Percentiles rank a stretch among this genome's conserved stretches.
phyloP scores from a whole-genome alignment of 352 stramenopile species.

The Phytophthora pisi region DNA sequence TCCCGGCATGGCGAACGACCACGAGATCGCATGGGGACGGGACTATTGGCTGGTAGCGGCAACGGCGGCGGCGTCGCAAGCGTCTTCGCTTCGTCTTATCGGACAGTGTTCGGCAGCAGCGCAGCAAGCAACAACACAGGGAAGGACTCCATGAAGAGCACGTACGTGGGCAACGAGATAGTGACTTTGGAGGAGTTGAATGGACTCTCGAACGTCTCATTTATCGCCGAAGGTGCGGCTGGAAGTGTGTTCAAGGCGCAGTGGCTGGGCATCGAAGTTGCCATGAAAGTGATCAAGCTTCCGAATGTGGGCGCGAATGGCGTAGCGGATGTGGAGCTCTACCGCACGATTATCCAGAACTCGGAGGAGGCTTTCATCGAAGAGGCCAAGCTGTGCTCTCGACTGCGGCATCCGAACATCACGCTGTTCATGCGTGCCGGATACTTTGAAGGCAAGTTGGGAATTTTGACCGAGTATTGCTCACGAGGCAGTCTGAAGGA shows the following conservation, averaged over 20 bases:
- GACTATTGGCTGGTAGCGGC: slow-evolving; percentile 23
- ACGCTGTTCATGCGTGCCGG: slow-evolving; percentile 72
- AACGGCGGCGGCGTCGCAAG: slow-evolving; percentile 35
- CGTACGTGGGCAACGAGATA: slow-evolving; percentile 52
- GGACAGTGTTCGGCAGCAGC: slow-evolving; percentile 47
- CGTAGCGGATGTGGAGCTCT: slow-evolving; percentile 55
- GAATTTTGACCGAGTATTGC: slow-evolving; percentile 75
- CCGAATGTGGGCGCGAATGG: slow-evolving; percentile 44
- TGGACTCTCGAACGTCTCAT: slow-evolving; percentile 57
- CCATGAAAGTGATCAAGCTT: slow-evolving; percentile 78
- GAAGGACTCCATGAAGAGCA: slow-evolving; percentile 52
- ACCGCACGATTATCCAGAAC: slow-evolving; percentile 76
- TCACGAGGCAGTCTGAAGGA: slow-evolving; percentile 73
- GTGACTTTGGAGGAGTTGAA: slow-evolving; percentile 64
- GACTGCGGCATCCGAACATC: slow-evolving; percentile 71
- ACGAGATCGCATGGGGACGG: slow-evolving; percentile 38
- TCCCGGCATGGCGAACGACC: slow-evolving; percentile 35
- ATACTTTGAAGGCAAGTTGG: slow-evolving; percentile 68
- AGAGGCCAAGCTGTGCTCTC: slow-evolving; percentile 64
- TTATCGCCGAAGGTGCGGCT: slow-evolving; percentile 66
- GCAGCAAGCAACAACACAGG: slow-evolving; percentile 28
- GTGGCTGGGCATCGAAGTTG: slow-evolving; percentile 77
- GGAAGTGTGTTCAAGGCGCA: slow-evolving; percentile 69
- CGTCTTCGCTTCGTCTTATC: slow-evolving; percentile 44
- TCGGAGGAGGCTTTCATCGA: slow-evolving; percentile 70